These are phyloP conservation scores for Daldinia eschscholtzii DNA, from an alignment of 2,329 filamentous ascomycete species.

Conservation along the genomic window DNA sequence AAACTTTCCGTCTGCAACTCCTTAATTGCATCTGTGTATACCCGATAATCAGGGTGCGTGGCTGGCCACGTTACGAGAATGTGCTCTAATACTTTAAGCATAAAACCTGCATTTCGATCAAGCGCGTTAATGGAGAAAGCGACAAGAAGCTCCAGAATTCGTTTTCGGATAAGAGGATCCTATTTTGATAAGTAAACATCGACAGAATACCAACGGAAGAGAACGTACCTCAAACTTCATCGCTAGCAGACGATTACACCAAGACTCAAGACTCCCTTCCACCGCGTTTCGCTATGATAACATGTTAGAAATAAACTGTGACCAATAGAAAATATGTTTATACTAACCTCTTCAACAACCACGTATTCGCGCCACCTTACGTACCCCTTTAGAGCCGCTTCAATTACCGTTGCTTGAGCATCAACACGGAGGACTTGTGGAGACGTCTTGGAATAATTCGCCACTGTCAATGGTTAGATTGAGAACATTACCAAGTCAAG, in stretches of 20 bases:
- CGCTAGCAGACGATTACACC: constrained; percentile 78
- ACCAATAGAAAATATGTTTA: constrained; percentile 18
- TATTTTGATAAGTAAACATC: constrained; percentile 50
- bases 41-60: constrained; percentile 75
- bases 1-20: constrained; percentile 88
- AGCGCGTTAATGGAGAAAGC: constrained; percentile 86
- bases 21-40: constrained; percentile 90
- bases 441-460: constrained; percentile 76
- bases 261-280: constrained; percentile 74
- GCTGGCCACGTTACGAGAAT: constrained; percentile 86
- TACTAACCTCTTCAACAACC: constrained; percentile 39
- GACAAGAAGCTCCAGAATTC: constrained; percentile 84
- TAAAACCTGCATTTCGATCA: constrained; percentile 81
- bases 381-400: constrained; percentile 89
- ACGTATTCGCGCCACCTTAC: constrained; percentile 74
- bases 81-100: constrained; percentile 90
- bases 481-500: constrained; percentile 13
- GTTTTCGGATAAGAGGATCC: constrained; percentile 86
- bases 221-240: constrained; percentile 73
- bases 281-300: constrained; percentile 67
- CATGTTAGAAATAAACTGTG: constrained; percentile 41
- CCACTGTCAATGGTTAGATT: constrained; percentile 55
- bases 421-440: constrained; percentile 83
- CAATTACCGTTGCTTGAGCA: constrained; percentile 88
- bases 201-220: not conserved